phyloP scores from a whole-genome alignment of 2,329 filamentous ascomycete genomes.

The Aspergillus sp. region DNA sequence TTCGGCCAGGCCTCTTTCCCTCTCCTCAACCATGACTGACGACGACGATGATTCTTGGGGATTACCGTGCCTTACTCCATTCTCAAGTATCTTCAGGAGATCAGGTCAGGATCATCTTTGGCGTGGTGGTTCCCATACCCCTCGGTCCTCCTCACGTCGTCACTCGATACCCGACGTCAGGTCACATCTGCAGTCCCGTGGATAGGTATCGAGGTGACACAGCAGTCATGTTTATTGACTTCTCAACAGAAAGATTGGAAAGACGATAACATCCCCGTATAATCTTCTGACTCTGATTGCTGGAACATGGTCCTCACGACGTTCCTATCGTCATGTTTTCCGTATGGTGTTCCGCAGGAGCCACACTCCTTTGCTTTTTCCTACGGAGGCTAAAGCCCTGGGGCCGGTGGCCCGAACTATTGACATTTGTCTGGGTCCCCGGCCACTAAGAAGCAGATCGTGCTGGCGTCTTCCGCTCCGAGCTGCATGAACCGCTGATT shows the following conservation, averaged over 20 bases:
- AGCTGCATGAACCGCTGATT: conserved; percentile 23
- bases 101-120: too few relatives aligned
- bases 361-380: conserved; percentile 10
- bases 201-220: conserved; percentile 11
- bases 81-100: too few relatives aligned
- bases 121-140: too few relatives aligned
- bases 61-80: not conserved
- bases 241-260: not conserved
- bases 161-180: too few relatives aligned
- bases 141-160: too few relatives aligned
- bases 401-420: conserved; percentile 21
- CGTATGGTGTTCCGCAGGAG: not conserved
- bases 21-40: not conserved
- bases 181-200: not conserved
- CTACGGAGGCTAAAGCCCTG: conserved; percentile 9
- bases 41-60: not conserved
- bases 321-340: too few relatives aligned
- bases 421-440: conserved; percentile 14
- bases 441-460: conserved; percentile 23
- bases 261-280: too few relatives aligned
- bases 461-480: conserved; percentile 21
- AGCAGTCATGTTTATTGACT: conserved; percentile 9
- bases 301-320: too few relatives aligned
- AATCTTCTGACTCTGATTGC: too few relatives aligned
- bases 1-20: too few relatives aligned